Base-by-base conservation (phyloP, 768 basidiomycete species). In the Dendrothele bispora region DNA sequence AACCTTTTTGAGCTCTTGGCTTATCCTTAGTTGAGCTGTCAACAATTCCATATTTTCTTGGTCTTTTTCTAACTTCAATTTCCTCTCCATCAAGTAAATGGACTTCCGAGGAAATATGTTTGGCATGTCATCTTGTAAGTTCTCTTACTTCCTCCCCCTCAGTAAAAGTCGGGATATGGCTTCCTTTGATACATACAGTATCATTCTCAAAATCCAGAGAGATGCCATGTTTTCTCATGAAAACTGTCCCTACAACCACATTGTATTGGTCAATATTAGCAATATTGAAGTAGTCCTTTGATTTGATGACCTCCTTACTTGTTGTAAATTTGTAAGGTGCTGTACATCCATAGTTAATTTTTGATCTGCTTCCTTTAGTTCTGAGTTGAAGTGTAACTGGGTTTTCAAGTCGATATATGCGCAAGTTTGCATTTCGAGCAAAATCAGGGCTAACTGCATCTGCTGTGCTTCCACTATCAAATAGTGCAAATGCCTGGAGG, bases 221-320 rank as follows among this genome's bases (percentile, higher is more conserved):
- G 2, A 53, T 51, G 1, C 42, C 21, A 45, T 58, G 50, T 40
- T 54, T 44, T 14, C 30, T 45, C 35, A 60, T 43, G 43, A 58
- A 64, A 5, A 54, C 53, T 2, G 52, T 56, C 0, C 63, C 63
- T 15, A 65, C 25, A n/a, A 65, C 52, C 8, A 45, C 41, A 36
- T 63, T 59, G 43, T 62, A 65, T 12, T 37, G 27, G 36, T 61
- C 59, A 10, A 65, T 44, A 48, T 65, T 65, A 2, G 43, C 45
- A 12, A 65, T 49, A 46, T 65, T 56, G 18, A 62, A 49, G 27
- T 60, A 56, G 14, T 46, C 51, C 17, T 51, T 36, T n/a, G 30
- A 34, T 10, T 34, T n/a, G n/a, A 34, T n/a, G n/a, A n/a, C 11
- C n/a, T 10, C 41, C 6, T 58, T 42, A 43, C 61, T 50, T 22